Percentiles rank a stretch among this genome's conserved stretches.
Evolutionary conservation across 106 monocot genomes (phyloP).

Genomic region (Acorus calamus): DNA sequence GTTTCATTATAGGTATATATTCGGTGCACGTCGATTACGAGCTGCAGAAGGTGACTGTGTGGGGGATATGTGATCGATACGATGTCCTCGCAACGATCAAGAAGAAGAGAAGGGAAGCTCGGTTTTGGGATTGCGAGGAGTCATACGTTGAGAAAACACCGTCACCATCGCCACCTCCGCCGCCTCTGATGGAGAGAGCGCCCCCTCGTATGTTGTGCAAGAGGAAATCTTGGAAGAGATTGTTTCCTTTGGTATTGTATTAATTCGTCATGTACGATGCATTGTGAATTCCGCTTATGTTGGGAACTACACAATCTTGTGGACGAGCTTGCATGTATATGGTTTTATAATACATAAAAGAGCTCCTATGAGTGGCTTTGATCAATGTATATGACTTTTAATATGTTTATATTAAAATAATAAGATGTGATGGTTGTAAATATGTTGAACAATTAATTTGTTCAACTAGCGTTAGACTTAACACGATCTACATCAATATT

Average conservation of each 20-base stretch:
- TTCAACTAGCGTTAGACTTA: no score
- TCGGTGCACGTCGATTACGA: conserved; percentile 66
- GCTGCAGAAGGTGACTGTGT: conserved; percentile 85
- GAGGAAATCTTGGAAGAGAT: conserved; percentile 53
- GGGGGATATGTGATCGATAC: conserved; percentile 81
- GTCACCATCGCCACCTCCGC: neutral
- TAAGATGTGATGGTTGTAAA: no score
- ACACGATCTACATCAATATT: no score
- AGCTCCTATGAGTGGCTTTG: no score
- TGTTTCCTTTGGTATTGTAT: conserved; percentile 37
- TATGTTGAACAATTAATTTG: no score
- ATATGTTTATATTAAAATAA: no score
- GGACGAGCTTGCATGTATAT: no score
- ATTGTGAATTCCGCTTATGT: neutral
- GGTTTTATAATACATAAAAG: no score
- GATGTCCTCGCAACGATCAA: conserved; percentile 58
- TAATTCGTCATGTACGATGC: neutral
- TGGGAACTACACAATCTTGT: neutral
- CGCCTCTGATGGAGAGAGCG: neutral
- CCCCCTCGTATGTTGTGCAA: conserved; percentile 16
- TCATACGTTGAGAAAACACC: neutral
- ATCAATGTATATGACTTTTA: no score
- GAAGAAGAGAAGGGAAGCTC: conserved; percentile 74
- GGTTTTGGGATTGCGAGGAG: conserved; percentile 40
- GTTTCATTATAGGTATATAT: conserved; percentile 44